A percentile compares a stretch with the other conserved stretches of the same genome.
These are phyloP conservation scores for Globisporangium middletonii DNA, from an alignment of 352 stramenopile species.

Conservation along the genomic window DNA sequence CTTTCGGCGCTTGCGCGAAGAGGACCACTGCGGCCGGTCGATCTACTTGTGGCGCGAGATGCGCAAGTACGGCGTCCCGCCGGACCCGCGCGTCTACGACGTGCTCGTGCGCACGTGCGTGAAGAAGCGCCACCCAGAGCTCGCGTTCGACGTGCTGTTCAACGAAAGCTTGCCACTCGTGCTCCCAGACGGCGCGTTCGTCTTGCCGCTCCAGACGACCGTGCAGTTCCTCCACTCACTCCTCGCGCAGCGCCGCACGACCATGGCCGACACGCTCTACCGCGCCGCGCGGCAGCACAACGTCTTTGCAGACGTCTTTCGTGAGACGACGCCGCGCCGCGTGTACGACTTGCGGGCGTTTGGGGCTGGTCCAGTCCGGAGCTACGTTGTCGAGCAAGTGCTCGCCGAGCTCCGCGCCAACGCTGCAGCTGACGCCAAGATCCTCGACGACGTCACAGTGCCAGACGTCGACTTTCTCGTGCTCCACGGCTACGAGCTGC, in stretches of 20 bases:
- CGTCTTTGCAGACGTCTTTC: constrained; percentile 52
- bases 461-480: constrained; percentile 70
- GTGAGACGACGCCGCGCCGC: constrained; percentile 30
- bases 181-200: constrained; percentile 53
- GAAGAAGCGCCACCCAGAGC: constrained; percentile 76
- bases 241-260: constrained; percentile 47
- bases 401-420: constrained; percentile 47
- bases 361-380: constrained; percentile 45
- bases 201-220: constrained; percentile 50
- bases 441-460: constrained; percentile 26
- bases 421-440: constrained; percentile 19
- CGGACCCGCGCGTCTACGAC: constrained; percentile 70
- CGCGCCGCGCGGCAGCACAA: constrained; percentile 36
- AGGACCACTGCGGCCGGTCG: constrained; percentile 75
- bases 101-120: constrained; percentile 79
- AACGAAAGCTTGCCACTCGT: constrained; percentile 49
- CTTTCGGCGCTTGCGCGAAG: constrained; percentile 75
- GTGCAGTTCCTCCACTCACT: constrained; percentile 68
- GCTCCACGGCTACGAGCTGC: constrained; percentile 65
- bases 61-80: constrained; percentile 57
- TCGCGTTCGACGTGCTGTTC: constrained; percentile 68
- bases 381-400: constrained; percentile 57
- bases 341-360: constrained; percentile 68
- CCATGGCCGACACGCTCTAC: constrained; percentile 68
- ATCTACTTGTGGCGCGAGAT: constrained; percentile 88